These are phyloP conservation scores for Fusarium keratoplasticum DNA, from an alignment of 2,329 filamentous ascomycete species.

Conservation along the genomic window DNA sequence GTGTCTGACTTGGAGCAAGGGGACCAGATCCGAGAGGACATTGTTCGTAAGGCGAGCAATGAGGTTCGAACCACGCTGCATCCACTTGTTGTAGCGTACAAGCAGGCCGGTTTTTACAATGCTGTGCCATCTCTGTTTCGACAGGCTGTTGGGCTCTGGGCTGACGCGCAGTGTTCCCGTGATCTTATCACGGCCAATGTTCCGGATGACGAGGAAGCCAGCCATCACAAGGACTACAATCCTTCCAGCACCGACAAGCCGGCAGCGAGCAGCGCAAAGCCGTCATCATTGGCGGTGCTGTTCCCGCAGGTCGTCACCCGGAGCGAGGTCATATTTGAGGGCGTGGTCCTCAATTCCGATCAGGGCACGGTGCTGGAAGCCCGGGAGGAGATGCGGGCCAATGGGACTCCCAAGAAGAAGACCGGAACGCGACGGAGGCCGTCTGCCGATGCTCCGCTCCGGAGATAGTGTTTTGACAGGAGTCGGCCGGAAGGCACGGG, in stretches of 20 bases:
- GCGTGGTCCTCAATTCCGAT: slow-evolving; percentile 39
- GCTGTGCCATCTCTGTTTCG: slow-evolving; percentile 40
- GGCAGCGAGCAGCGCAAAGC: slow-evolving; percentile 13
- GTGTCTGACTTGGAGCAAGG: slow-evolving; percentile 33
- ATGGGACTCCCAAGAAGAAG: slow-evolving; percentile 26
- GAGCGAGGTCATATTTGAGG: slow-evolving; percentile 40
- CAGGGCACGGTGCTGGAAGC: slow-evolving; percentile 35
- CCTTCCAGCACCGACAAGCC: slow-evolving; percentile 11
- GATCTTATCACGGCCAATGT: slow-evolving; percentile 42
- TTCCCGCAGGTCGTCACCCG: slow-evolving; percentile 44
- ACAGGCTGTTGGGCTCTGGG: slow-evolving; percentile 42
- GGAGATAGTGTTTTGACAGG: slow-evolving; percentile 4
- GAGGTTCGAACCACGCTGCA: slow-evolving; percentile 36
- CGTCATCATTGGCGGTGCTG: slow-evolving; percentile 23
- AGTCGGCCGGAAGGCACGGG: background rate
- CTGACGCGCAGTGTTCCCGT: slow-evolving; percentile 39
- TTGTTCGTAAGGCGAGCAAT: slow-evolving; percentile 43
- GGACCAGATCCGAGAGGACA: slow-evolving; percentile 36
- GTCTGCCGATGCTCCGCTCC: slow-evolving; percentile 25
- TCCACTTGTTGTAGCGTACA: slow-evolving; percentile 37
- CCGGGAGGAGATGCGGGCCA: slow-evolving; percentile 21
- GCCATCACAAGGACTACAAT: slow-evolving; percentile 37
- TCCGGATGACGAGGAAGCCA: slow-evolving; percentile 36
- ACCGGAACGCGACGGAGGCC: slow-evolving; percentile 11
- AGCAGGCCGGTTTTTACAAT: slow-evolving; percentile 41